Evolutionary conservation across 495 filamentous ascomycete genomes (phyloP), one percentile per base, ranked within the genome.

Genomic region (Tuber magnatum): DNA sequence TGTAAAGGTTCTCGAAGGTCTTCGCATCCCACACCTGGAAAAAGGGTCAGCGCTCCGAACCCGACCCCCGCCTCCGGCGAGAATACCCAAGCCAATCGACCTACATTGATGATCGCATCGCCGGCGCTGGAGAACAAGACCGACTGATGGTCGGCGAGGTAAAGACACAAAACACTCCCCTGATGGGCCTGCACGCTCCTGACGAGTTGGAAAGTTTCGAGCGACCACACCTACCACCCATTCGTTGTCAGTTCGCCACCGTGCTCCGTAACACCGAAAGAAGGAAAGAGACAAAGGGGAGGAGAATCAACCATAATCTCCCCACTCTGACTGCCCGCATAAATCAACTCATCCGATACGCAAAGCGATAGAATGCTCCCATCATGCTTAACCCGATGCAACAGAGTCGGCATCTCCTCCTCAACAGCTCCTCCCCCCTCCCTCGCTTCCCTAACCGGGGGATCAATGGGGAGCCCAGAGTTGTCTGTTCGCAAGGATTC

Each of bases 121-220:
- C 93, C 94, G 28, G 93, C 96, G 81, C 91, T 94, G 44, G 96
- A 98, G 83, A 99, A 95, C 24, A 99, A 90, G 24, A 95, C 85
- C 61, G 87, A 86, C 56, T 88, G 84, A 83, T 95, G 92, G 48
- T 89, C 85, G 14, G 92, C 92, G 2, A 97, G 86, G 82, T 88
- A 93, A 5, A 99, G 87, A 78, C 89, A 91, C 56, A 99, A 89
- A 61, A 99, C 93, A 81, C 93, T 96, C 48, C 94, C 92, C 81
- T 90, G 90, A 85, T 99, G 95, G 18, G 91, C 95, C 77, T 92
- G 90, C 74, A 97, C 88, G 1, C 89, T 90, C 68, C 88, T 86
- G 44, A 91, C 87, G 32, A 90, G 89, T 83, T 94, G 90, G 83
- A 91, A 97, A 3, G 93, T 94, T 78, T 91, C 89, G 42, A 98